These are phyloP conservation scores for Talaromyces sp. DNA, from an alignment of 2,329 filamentous ascomycete genomes.

Conservation along the genomic window DNA sequence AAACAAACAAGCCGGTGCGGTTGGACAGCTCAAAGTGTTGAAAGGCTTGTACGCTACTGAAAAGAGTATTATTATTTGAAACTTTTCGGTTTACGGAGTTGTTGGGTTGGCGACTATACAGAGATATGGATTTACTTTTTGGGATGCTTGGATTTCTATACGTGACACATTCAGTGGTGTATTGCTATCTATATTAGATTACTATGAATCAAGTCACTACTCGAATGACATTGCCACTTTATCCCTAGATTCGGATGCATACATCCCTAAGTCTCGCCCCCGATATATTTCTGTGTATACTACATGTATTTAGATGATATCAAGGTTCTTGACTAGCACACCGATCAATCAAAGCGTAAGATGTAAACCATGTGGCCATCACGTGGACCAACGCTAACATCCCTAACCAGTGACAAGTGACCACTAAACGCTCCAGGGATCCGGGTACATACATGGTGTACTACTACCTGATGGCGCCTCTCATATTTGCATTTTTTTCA, in stretches of 20 bases:
- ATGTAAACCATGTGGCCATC: slow-evolving; percentile 1
- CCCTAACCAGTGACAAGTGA: neutral
- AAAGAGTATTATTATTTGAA: slow-evolving; percentile 30
- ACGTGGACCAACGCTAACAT: neutral
- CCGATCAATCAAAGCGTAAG: neutral
- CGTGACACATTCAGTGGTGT: neutral
- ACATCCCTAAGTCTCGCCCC: neutral
- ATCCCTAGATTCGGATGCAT: neutral
- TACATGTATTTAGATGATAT: neutral
- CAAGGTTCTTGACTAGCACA: neutral
- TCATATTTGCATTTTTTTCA: neutral
- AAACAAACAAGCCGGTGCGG: slow-evolving; percentile 33
- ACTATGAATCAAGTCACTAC: neutral
- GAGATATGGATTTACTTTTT: neutral
- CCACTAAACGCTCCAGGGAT: neutral
- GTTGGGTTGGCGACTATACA: neutral
- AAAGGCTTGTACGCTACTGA: slow-evolving; percentile 37
- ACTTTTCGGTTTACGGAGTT: neutral
- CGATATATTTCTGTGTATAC: no score
- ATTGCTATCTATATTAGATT: neutral
- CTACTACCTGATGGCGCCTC: neutral
- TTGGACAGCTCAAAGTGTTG: slow-evolving; percentile 38
- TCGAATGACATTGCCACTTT: neutral
- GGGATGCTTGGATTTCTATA: neutral
- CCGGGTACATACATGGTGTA: neutral